phyloP scores from a whole-genome alignment of 805 yeast genomes.

The Ogataea pilisensis region DNA sequence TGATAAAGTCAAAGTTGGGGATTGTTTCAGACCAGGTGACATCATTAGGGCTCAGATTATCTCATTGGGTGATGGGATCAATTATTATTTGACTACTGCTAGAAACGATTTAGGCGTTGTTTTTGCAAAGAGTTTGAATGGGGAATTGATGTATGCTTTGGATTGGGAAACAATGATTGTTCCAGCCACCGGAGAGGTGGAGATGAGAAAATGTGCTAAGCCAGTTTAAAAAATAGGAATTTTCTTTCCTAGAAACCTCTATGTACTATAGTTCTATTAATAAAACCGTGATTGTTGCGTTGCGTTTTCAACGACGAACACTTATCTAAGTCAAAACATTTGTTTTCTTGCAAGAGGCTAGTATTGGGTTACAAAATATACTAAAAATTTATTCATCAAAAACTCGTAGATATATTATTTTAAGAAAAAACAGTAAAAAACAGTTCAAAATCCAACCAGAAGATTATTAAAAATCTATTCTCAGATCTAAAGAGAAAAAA shows the following conservation, averaged over 20 bases:
- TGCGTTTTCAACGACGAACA: no score
- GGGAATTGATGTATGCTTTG: conserved; percentile 76
- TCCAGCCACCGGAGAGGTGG: conserved; percentile 68
- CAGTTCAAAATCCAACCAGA: no score
- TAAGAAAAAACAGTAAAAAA: no score
- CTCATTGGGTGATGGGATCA: conserved; percentile 92
- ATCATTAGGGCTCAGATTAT: conserved; percentile 76
- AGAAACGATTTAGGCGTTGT: conserved; percentile 90
- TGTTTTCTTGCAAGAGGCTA: no score
- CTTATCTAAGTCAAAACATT: no score
- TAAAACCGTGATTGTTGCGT: no score
- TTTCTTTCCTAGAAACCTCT: not conserved
- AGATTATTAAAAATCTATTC: no score
- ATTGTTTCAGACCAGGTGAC: conserved; percentile 88
- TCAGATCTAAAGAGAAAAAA: no score
- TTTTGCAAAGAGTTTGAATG: conserved; percentile 72
- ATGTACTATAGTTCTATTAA: not conserved
- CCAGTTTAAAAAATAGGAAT: conserved; percentile 45
- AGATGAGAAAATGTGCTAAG: conserved; percentile 86
- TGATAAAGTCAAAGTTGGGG: conserved; percentile 75
- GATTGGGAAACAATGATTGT: conserved; percentile 96
- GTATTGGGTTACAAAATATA: no score
- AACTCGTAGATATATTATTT: no score
- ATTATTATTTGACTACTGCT: conserved; percentile 86
- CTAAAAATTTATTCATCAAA: no score